Evolutionary conservation across 164 flowering plant genomes (phyloP).

Genomic region (Stephania japonica): DNA sequence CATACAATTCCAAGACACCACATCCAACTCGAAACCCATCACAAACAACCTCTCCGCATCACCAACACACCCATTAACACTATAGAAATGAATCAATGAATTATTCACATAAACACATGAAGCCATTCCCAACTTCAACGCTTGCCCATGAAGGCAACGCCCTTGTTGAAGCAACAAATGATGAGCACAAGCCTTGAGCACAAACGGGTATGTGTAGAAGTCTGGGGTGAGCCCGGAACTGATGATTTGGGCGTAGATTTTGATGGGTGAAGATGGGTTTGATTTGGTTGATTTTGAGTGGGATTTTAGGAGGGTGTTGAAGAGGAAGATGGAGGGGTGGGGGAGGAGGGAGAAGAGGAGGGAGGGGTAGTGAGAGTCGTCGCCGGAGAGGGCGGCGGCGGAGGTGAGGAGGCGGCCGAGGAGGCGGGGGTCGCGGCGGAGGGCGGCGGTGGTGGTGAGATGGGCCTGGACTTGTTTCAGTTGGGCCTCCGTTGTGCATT

Average conservation of each 20-base stretch:
- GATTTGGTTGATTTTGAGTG: constrained; percentile 9
- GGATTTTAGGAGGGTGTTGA: constrained; percentile 21
- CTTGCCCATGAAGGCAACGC: constrained; percentile 23
- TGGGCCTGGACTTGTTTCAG: constrained; percentile 26
- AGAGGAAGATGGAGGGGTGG: constrained; percentile 21
- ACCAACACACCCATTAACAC: constrained; percentile 4
- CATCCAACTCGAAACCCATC: constrained; percentile 11
- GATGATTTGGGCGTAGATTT: constrained; percentile 16
- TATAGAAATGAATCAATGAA: constrained; percentile 25
- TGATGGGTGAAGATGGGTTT: constrained; percentile 1
- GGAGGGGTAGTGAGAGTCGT: constrained; percentile 16
- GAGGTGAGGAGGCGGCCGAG: constrained; percentile 20
- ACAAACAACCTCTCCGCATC: constrained; percentile 22
- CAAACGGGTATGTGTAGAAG: constrained; percentile 21
- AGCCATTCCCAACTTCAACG: constrained; percentile 20
- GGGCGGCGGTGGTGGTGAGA: constrained; percentile 23
- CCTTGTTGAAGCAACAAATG: constrained; percentile 18
- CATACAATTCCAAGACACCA: constrained; percentile 35
- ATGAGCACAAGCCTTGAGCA: constrained; percentile 22
- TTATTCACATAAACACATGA: constrained; percentile 19
- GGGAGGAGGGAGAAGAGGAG: constrained; percentile 17
- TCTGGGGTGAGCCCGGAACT: constrained; percentile 18
- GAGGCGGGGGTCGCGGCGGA: constrained; percentile 17
- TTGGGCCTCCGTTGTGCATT: constrained; percentile 16
- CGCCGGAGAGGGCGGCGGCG: constrained; percentile 5